phyloP scores from a whole-genome alignment of 2,329 filamentous ascomycete species.

The Bipolaris bicolor region DNA sequence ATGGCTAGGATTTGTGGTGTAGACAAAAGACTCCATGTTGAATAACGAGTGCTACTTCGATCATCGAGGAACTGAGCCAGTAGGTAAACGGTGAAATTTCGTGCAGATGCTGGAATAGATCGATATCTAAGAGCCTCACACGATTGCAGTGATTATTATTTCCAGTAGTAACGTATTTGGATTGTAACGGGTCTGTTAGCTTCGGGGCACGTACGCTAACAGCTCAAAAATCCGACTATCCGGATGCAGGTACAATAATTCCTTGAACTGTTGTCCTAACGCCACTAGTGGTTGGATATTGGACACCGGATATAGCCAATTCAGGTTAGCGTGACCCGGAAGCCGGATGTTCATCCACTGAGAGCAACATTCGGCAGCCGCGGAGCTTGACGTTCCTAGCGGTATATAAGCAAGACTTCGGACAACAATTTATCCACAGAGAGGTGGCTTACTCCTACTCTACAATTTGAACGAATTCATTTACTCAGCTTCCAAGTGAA shows the following conservation, averaged over 20 bases:
- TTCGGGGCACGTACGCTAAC: background rate
- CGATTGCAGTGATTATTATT: background rate
- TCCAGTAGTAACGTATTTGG: background rate
- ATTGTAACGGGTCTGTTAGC: background rate
- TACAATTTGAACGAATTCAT: too few species aligned
- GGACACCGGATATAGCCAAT: background rate
- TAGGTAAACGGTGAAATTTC: background rate
- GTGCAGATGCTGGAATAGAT: background rate
- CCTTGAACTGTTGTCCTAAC: background rate
- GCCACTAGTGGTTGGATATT: background rate
- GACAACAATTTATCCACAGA: too few species aligned
- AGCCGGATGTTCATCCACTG: background rate
- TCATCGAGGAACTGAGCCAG: background rate
- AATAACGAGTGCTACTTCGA: background rate
- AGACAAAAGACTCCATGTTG: background rate
- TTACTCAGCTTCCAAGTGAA: too few species aligned
- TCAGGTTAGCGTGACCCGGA: background rate
- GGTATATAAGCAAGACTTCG: too few species aligned
- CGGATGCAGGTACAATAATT: background rate
- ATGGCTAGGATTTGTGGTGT: too few species aligned
- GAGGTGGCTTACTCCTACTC: too few species aligned
- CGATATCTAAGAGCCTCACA: background rate
- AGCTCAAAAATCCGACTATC: background rate
- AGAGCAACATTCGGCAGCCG: too few species aligned
- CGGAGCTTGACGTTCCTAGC: too few species aligned